Conservation (phyloP, 805 yeast species). For the Komagataella populi region DNA sequence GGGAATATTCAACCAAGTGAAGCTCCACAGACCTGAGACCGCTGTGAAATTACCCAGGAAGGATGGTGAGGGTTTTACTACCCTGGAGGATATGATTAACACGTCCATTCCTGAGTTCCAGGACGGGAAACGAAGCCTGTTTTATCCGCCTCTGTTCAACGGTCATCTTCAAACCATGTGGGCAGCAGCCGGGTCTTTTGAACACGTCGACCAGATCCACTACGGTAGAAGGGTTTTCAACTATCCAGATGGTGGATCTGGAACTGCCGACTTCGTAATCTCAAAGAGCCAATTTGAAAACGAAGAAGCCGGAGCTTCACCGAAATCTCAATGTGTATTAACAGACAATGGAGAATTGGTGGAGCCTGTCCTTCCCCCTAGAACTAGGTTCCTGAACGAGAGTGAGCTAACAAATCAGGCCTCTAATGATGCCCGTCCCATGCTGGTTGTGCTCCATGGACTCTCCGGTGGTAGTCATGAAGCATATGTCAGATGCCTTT, state of each 20-base stretch:
- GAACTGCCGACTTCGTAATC: slow-evolving; percentile 64
- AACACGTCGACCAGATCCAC: slow-evolving; percentile 39
- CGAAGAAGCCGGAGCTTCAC: slow-evolving; percentile 1
- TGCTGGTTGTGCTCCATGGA: slow-evolving; percentile 61
- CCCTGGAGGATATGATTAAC: slow-evolving; percentile 8
- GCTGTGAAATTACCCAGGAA: slow-evolving; percentile 7
- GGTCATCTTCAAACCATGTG: slow-evolving; percentile 73
- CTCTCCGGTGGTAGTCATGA: slow-evolving; percentile 82
- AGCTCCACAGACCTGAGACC: slow-evolving; percentile 1
- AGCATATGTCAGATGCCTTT: slow-evolving; percentile 51
- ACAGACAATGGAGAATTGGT: slow-evolving; percentile 15
- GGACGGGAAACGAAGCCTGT: slow-evolving; percentile 33
- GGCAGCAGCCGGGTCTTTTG: slow-evolving; percentile 40
- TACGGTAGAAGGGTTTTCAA: slow-evolving; percentile 60
- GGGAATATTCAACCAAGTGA: background rate
- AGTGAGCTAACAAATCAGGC: slow-evolving; percentile 24
- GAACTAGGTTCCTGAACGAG: slow-evolving; percentile 38
- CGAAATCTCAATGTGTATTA: slow-evolving; percentile 11
- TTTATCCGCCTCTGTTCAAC: slow-evolving; percentile 51
- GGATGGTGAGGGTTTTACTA: slow-evolving; percentile 2
- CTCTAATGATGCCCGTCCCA: slow-evolving; percentile 30
- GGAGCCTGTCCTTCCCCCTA: slow-evolving; percentile 18
- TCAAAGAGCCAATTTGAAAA: slow-evolving; percentile 16
- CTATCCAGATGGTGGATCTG: slow-evolving; percentile 54
- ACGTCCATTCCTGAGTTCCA: slow-evolving; percentile 28